Evolutionary conservation across 345 rosid genomes (phyloP), one percentile per base, ranked within the genome.

Genomic region (Firmiana major): DNA sequence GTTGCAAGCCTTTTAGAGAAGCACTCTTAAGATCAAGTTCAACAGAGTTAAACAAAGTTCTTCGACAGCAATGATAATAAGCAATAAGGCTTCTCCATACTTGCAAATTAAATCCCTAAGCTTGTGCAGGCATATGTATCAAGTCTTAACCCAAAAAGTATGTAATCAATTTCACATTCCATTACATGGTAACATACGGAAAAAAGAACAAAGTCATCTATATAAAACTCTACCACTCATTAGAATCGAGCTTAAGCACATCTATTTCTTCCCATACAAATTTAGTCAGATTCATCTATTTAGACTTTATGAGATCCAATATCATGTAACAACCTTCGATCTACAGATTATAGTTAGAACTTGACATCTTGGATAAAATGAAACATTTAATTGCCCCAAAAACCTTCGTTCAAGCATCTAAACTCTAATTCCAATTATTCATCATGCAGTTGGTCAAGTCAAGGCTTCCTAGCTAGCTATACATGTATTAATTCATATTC

Each of bases 1-100:
- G 36, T 63, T 63, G 36, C 68, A 63, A 36, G 45, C 68, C 68
- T 63, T 63, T 45, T 63, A 63, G 24, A 63, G 68, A 22, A 36
- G 5, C 36, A 36, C 0, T 36, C 40, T 36, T 2, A 5, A 36
- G 40, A 36, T 63, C 21, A 45, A 16, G 13, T 34, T 63, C 68
- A 36, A 12, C 36, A 63, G 68, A 9, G 45, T 36, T 38, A 63
- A 63, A 63, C 45, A 63, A 63, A 16, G 24, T 34, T 63, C 45
- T 9, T 17, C 36, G 24, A 63, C 17, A 36, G 68, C 68, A 63
- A 63, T 36, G 45, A 36, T 34, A 17, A 63, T 63, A 36, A 36
- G 68, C 68, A 63, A 63, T 7, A 36, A 34, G 68, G 45, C 24
- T 63, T 63, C 42, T 16, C 31, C 68, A 63, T 64, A 64, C n/a